These are phyloP conservation scores for Coemansia sp. DNA, from an alignment of 192 early-diverging fungal genomes.

Conservation along the genomic window DNA sequence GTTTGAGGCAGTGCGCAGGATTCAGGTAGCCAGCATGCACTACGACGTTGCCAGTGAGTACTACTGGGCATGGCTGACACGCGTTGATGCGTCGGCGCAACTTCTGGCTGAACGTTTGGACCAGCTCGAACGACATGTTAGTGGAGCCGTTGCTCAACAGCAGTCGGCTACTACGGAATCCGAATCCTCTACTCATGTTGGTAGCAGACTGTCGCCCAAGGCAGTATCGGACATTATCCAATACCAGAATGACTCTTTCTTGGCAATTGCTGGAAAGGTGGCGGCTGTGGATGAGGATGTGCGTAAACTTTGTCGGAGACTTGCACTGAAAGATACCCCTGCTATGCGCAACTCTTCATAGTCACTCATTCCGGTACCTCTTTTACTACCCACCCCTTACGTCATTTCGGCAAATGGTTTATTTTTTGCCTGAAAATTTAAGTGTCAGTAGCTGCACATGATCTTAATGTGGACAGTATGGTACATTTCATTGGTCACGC, in stretches of 20 bases:
- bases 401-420: too few relatives aligned
- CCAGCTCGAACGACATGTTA: conserved; percentile 41
- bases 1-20: conserved; percentile 37
- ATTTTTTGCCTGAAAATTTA: too few relatives aligned
- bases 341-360: too few relatives aligned
- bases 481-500: too few relatives aligned
- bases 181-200: not conserved
- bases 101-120: conserved; percentile 39
- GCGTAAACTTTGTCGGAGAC: conserved; percentile 21
- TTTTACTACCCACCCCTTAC: too few relatives aligned
- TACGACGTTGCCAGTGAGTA: conserved; percentile 39
- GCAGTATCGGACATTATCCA: conserved; percentile 38
- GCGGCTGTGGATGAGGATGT: conserved; percentile 44
- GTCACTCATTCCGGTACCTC: too few relatives aligned
- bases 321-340: conserved; percentile 12
- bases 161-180: conserved; percentile 7
- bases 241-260: conserved; percentile 46
- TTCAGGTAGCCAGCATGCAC: conserved; percentile 41
- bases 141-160: conserved; percentile 12
- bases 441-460: too few relatives aligned
- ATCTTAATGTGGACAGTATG: too few relatives aligned
- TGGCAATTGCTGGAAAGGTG: conserved; percentile 44
- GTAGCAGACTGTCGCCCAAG: conserved; percentile 18
- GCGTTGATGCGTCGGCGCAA: conserved; percentile 27
- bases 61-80: conserved; percentile 45